A percentile compares a stretch with the other conserved stretches of the same genome.
Evolutionary conservation across 768 basidiomycete genomes (phyloP).

Genomic region (Porphyrellus cyaneotinctus): DNA sequence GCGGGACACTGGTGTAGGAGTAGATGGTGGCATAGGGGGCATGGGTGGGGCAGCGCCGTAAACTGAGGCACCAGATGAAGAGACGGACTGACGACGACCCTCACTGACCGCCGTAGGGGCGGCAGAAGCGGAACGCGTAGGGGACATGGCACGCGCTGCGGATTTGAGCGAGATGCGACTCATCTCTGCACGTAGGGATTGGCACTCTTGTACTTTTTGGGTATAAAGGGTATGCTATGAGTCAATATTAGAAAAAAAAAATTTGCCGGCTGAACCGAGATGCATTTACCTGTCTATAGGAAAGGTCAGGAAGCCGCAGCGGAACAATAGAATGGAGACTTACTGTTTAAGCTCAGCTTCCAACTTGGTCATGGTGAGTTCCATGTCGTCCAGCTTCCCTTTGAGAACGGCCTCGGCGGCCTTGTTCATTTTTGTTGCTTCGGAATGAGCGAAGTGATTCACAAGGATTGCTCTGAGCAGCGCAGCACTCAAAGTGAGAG

Average conservation of each 20-base stretch:
- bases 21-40: slow-evolving; percentile 42
- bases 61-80: slow-evolving; percentile 30
- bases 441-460: slow-evolving; percentile 78
- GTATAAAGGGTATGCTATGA: slow-evolving; percentile 55
- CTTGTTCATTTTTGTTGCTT: slow-evolving; percentile 66
- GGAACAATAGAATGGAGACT: slow-evolving; percentile 29
- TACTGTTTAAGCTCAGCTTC: slow-evolving; percentile 73
- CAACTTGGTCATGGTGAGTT: slow-evolving; percentile 52
- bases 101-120: slow-evolving; percentile 23
- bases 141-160: slow-evolving; percentile 21
- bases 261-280: neutral
- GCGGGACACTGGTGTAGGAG: slow-evolving; percentile 48
- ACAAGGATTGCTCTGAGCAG: slow-evolving; percentile 78
- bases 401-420: slow-evolving; percentile 57
- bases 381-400: slow-evolving; percentile 62
- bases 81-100: slow-evolving; percentile 29
- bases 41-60: slow-evolving; percentile 30
- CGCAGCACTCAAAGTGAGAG: slow-evolving; percentile 71
- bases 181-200: slow-evolving; percentile 62
- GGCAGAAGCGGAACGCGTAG: slow-evolving; percentile 26
- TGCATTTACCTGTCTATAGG: slow-evolving; percentile 55
- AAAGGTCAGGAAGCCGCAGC: slow-evolving; percentile 15
- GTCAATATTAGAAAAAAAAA: slow-evolving; percentile 14
- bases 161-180: slow-evolving; percentile 44
- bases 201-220: slow-evolving; percentile 69